Evolutionary conservation across 495 filamentous ascomycete species (phyloP).

Genomic region (Pyrenopolyporus hunteri): DNA sequence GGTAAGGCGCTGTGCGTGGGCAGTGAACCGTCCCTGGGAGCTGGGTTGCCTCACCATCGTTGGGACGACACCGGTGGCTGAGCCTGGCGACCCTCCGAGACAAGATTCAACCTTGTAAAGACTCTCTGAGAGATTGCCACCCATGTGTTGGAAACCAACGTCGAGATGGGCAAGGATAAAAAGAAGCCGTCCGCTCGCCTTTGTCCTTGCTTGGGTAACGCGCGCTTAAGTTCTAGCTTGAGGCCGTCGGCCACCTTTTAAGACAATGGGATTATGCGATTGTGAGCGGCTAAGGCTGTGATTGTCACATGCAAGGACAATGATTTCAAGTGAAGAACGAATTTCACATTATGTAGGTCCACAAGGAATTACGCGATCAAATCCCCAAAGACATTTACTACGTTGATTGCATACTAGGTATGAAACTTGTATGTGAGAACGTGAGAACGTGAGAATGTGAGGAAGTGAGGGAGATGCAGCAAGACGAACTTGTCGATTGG

Average conservation of each 20-base stretch:
- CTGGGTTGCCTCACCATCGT: slow-evolving; percentile 25
- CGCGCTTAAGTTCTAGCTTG: not conserved
- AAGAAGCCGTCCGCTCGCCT: not conserved
- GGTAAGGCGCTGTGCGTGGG: not conserved
- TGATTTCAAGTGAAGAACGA: too few relatives aligned
- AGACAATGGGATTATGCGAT: not conserved
- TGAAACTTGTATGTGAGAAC: too few relatives aligned
- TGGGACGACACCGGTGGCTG: slow-evolving; percentile 24
- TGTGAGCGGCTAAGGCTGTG: not conserved
- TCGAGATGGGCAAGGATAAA: not conserved
- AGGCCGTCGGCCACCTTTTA: not conserved
- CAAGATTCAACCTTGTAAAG: not conserved
- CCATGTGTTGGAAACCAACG: not conserved
- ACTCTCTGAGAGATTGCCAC: not conserved
- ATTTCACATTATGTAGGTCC: too few relatives aligned
- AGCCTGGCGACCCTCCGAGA: slow-evolving; percentile 5
- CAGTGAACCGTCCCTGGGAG: not conserved
- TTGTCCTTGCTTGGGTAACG: not conserved
- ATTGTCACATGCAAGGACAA: slow-evolving; percentile 12
- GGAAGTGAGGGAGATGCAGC: too few relatives aligned
- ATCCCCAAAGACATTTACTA: too few relatives aligned
- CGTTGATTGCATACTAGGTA: too few relatives aligned
- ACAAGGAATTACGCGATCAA: too few relatives aligned
- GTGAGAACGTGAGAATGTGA: too few relatives aligned
- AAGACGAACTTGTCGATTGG: too few relatives aligned